phyloP scores from a whole-genome alignment of 176 grass and related monocot species.

The Zea luxurians region DNA sequence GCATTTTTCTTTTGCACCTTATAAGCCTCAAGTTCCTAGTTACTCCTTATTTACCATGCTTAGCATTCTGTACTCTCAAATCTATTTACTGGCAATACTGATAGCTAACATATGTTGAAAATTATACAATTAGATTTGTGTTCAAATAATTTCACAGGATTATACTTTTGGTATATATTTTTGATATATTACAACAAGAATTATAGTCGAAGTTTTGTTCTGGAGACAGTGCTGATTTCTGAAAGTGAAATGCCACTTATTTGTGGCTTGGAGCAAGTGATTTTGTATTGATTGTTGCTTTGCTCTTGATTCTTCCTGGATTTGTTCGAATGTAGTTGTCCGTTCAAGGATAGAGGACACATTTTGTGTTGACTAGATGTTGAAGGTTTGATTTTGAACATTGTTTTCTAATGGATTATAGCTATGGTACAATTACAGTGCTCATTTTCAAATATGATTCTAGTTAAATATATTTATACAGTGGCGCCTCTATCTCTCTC shows the following conservation, averaged over 20 bases:
- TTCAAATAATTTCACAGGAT: not conserved
- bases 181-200: not conserved
- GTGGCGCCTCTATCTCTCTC: not conserved
- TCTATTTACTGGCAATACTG: not conserved
- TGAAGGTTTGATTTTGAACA: not conserved
- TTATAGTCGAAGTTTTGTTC: not conserved
- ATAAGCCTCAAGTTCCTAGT: not conserved
- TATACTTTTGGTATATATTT: not conserved
- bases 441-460: not conserved
- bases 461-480: not conserved
- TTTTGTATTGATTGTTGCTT: conserved; percentile 11
- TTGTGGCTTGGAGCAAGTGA: not conserved
- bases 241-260: not conserved
- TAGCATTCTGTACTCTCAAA: not conserved
- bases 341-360: not conserved
- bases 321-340: not conserved
- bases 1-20: conserved; percentile 1
- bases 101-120: not conserved
- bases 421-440: not conserved
- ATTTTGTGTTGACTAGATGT: not conserved
- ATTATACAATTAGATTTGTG: not conserved
- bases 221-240: not conserved
- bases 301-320: conserved; percentile 1
- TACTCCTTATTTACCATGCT: conserved; percentile 8
- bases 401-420: not conserved